phyloP scores from a whole-genome alignment of 83 land plant species.

The Picea abies region DNA sequence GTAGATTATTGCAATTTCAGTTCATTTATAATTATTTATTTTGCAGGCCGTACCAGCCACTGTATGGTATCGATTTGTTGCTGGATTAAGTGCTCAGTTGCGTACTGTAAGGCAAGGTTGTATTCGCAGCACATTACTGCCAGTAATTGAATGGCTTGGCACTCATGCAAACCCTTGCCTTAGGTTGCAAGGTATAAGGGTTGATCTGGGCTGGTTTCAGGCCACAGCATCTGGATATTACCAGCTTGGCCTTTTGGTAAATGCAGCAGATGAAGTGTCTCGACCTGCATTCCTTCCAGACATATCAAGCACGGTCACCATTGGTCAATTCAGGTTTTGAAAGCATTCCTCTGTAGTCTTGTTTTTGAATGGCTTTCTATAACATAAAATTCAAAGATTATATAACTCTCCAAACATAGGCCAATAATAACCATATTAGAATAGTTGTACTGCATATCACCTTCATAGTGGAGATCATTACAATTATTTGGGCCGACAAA shows the following conservation, averaged over 20 bases:
- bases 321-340: conserved; percentile 31
- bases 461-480: not conserved
- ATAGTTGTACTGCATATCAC: not conserved
- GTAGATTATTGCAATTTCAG: no score
- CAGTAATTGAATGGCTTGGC: conserved; percentile 75
- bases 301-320: conserved; percentile 11
- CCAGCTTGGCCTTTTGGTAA: conserved; percentile 84
- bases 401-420: not conserved
- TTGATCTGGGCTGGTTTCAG: conserved; percentile 95
- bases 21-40: not conserved
- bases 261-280: conserved; percentile 38
- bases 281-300: conserved; percentile 24
- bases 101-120: conserved; percentile 77
- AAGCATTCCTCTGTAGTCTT: not conserved
- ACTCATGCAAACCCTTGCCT: conserved; percentile 85
- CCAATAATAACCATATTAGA: not conserved
- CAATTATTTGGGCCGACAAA: not conserved
- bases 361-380: not conserved
- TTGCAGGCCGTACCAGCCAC: conserved; percentile 84
- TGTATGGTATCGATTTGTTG: conserved; percentile 86
- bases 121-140: conserved; percentile 65
- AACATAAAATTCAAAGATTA: not conserved
- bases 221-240: conserved; percentile 96
- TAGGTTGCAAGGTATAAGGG: conserved; percentile 62
- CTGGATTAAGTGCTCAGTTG: conserved; percentile 94